Evolutionary conservation across 1,139 yeast genomes (phyloP).

Genomic region (Taphrina betulina): DNA sequence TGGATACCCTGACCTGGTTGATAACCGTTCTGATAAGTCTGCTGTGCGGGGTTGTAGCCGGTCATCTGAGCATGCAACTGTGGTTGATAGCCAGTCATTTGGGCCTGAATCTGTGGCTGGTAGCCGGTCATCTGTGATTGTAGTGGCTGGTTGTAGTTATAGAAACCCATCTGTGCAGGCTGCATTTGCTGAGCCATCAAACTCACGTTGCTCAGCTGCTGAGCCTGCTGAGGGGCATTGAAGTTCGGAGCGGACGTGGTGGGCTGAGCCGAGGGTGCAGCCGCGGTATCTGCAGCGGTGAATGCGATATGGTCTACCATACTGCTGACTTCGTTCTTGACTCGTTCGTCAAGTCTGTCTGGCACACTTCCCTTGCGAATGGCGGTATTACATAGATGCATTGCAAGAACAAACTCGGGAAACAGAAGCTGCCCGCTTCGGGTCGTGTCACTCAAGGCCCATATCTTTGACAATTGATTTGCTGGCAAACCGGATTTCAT

Average conservation of each 20-base stretch:
- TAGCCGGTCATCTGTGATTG: conserved; percentile 45
- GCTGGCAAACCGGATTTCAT: conserved; percentile 78
- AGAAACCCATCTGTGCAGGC: conserved; percentile 15
- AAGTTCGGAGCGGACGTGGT: conserved; percentile 20
- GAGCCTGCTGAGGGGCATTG: conserved; percentile 5
- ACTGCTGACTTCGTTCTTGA: conserved; percentile 78
- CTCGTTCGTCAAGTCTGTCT: conserved; percentile 62
- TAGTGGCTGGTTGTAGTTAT: conserved; percentile 33
- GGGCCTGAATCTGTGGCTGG: conserved; percentile 39
- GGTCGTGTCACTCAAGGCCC: conserved; percentile 82
- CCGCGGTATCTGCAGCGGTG: conserved; percentile 19
- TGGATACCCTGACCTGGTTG: conserved; percentile 42
- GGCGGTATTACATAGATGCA: conserved; percentile 79
- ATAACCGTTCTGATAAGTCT: conserved; percentile 45
- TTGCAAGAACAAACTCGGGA: conserved; percentile 92
- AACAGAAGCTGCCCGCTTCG: conserved; percentile 80
- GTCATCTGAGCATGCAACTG: conserved; percentile 38
- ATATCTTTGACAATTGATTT: conserved; percentile 74
- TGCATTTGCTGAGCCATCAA: conserved; percentile 26
- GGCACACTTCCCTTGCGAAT: conserved; percentile 80
- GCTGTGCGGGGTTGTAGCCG: conserved; percentile 40
- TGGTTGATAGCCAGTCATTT: conserved; percentile 34
- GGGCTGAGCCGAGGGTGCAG: conserved; percentile 8
- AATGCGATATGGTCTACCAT: conserved; percentile 73
- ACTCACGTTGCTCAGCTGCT: conserved; percentile 17